Evolutionary conservation across 176 grass and related monocot species (phyloP).

Genomic region (Paspalum notatum): DNA sequence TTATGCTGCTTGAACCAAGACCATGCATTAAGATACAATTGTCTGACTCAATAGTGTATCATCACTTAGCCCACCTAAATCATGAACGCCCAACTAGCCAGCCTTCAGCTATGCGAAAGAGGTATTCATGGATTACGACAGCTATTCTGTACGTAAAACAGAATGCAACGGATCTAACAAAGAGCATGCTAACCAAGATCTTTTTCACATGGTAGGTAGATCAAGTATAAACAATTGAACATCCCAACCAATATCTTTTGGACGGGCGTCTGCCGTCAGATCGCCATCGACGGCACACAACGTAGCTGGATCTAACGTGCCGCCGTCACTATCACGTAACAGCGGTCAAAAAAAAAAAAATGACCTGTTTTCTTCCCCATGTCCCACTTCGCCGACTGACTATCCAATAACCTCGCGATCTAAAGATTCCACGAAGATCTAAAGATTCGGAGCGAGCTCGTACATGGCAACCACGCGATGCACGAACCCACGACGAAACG

Average conservation of each 20-base stretch:
- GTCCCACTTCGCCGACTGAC: background rate
- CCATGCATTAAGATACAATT: background rate
- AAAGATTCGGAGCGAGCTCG: background rate
- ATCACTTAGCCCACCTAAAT: background rate
- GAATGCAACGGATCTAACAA: background rate
- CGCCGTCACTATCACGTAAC: background rate
- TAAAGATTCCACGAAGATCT: slow-evolving; percentile 14
- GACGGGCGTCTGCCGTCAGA: background rate
- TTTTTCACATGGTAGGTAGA: background rate
- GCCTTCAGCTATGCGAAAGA: background rate
- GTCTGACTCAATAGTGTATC: background rate
- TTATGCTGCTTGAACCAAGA: too few relatives aligned
- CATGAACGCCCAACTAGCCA: background rate
- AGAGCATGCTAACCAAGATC: background rate
- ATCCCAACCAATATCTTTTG: too few relatives aligned
- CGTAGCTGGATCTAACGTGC: slow-evolving; percentile 5
- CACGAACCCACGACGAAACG: background rate
- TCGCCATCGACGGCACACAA: background rate
- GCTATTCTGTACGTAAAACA: background rate
- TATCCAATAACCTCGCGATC: slow-evolving; percentile 17
- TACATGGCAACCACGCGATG: background rate
- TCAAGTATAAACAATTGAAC: background rate
- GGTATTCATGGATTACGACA: too few relatives aligned
- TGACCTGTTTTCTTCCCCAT: background rate
- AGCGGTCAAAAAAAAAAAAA: background rate